Evolutionary conservation across 2,329 filamentous ascomycete genomes (phyloP).

Genomic region (Curvularia sp.): DNA sequence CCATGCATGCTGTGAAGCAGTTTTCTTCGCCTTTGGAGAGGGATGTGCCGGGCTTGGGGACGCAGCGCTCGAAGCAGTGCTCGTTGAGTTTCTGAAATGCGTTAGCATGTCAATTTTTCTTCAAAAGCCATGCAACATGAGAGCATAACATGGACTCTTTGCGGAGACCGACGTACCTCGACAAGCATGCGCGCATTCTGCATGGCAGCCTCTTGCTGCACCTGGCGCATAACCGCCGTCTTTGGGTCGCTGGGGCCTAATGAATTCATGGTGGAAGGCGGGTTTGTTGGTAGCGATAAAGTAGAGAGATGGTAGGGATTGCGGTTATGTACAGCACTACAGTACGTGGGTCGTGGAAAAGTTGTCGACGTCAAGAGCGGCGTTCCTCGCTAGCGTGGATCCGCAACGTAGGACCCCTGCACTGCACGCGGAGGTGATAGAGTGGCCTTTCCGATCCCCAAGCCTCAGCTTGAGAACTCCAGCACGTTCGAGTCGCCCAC

Average conservation of each 20-base stretch:
- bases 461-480: slow-evolving; percentile 22
- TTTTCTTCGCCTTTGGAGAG: slow-evolving; percentile 58
- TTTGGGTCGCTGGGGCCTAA: slow-evolving; percentile 52
- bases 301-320: background rate
- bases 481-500: slow-evolving; percentile 38
- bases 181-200: slow-evolving; percentile 60
- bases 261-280: slow-evolving; percentile 40
- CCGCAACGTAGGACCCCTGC: slow-evolving; percentile 31
- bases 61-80: slow-evolving; percentile 63
- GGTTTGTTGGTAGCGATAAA: slow-evolving; percentile 7
- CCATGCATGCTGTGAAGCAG: slow-evolving; percentile 61
- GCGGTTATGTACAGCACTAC: background rate
- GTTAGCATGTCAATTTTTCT: background rate
- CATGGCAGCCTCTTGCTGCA: slow-evolving; percentile 61
- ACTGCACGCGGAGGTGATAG: slow-evolving; percentile 35
- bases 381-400: slow-evolving; percentile 25
- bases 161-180: slow-evolving; percentile 36
- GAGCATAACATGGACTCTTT: background rate
- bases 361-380: slow-evolving; percentile 41
- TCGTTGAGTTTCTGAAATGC: slow-evolving; percentile 58
- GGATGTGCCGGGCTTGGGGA: slow-evolving; percentile 59
- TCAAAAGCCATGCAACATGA: background rate
- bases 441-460: slow-evolving; percentile 20
- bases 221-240: slow-evolving; percentile 58
- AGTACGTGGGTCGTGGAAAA: slow-evolving; percentile 25